Evolutionary conservation across 2,329 filamentous ascomycete species (phyloP), one percentile per base, ranked within the genome.

Genomic region (Xylariomycetidae sp.): DNA sequence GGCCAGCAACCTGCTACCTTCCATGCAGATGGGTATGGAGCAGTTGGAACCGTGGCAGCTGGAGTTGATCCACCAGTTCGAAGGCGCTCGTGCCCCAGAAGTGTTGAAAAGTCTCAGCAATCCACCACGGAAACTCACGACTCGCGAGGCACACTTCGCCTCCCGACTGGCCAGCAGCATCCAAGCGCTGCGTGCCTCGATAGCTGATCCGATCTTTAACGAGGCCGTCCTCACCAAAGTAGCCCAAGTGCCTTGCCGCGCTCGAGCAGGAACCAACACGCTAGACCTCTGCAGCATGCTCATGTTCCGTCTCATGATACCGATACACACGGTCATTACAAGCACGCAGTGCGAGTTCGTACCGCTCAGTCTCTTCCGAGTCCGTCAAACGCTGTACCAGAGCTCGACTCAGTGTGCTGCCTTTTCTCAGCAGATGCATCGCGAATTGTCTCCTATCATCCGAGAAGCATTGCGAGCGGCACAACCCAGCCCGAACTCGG

Each of bases 281-380:
- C 34, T 32, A 13, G 42, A 42, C 22, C 42, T 50, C 16, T 59
- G 54, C 30, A 52, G 53, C 3, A 55, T 79, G 45, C 63, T 78
- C 19, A 56, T 71, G n/a, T 74, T 84, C 52, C 70, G 70, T 28
- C 59, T 78, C 12, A 69, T 84, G 25, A 70, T 79, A 13, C 74
- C 74, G 1, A 74, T 84, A 18, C 74, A 82, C 43, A 64, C 67
- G 12, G 67, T 65, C 20, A 54, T 73, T 7, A 59, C 61, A 3
- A 68, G 69, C 15, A 60, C 69, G 2, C 66, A 67, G 18, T 72
- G 74, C 48, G 65, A 70, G 35, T 81, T 82, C 43, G 65, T 72
- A 2, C 78, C 81, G 0, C 59, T 84, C 19, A 70, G 61, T 27
- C 76, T 85, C 43, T 84, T 85, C 61, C 77, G 74, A 43, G 64